Base-by-base conservation (phyloP, 495 filamentous ascomycete species). In the Corynascus novoguineensis region DNA sequence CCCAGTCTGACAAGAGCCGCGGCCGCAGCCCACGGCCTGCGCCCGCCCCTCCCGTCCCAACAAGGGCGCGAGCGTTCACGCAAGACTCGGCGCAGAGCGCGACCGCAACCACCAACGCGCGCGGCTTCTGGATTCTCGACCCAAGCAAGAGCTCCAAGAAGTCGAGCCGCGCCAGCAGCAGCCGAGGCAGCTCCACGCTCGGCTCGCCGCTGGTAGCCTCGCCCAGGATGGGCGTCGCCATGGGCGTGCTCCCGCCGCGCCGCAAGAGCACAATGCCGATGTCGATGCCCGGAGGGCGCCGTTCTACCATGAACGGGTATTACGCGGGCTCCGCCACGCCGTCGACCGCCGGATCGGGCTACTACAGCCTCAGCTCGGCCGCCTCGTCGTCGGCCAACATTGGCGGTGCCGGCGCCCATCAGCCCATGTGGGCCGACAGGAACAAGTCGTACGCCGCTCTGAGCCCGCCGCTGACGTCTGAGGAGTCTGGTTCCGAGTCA, bases 91-190 rank as follows among this genome's bases (percentile, higher is more conserved):
- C n/a, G 28, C 46, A 49, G 4, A 32, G 46, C 46, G 49, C 49
- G 7, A 40, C 50, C 2, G 34, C 50, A 12, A 52, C 34, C 32
- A 52, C 27, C 40, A 40, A 32, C 51, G 27, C 14, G 25, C 37
- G 51, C 38, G 51, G 46, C 29, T 49, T 49, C 46, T 49, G 46
- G 46, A 49, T 49, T 5, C 28, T 49, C 15, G 46, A 49, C 21
- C 19, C 42, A 5, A 25, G 21, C 28, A 32, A 10, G 28, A 49
- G 8, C 46, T 49, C 46, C 6, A 49, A 49, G 22, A 54, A 54
- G 27, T 12, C 37, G 5, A 54, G 34, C 38, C 27, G 27, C 37
- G 51, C 35, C 28, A 54, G 35, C 35, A 54, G 51, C 51, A 54
- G 51, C 27, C 41, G 35, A 9, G 35, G 40, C 22, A 54, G 29